These are phyloP conservation scores for Bryum argenteum DNA, from an alignment of 225 moss, liverwort and hornwort genomes.

Conservation along the genomic window DNA sequence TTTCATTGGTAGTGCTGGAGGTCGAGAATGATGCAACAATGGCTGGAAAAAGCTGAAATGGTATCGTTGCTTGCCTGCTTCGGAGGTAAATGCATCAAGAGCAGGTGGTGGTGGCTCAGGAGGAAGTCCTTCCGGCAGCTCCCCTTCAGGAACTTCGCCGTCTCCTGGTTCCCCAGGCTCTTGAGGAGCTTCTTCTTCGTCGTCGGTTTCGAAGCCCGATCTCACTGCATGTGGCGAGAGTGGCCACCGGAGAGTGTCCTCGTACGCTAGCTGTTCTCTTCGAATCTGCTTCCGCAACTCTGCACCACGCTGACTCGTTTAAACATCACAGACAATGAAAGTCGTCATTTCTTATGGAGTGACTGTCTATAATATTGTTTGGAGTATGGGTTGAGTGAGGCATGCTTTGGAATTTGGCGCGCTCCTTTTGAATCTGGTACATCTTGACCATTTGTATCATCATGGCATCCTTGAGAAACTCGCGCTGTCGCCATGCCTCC, in stretches of 20 bases:
- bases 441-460: constrained; percentile 41
- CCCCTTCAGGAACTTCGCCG: constrained; percentile 13
- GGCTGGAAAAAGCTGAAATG: not conserved
- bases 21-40: too few relatives aligned
- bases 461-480: constrained; percentile 57
- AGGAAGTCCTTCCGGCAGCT: constrained; percentile 24
- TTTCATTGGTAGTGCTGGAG: too few relatives aligned
- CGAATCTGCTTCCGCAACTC: constrained; percentile 59
- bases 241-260: constrained; percentile 34
- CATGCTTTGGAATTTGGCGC: constrained; percentile 50
- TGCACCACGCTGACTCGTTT: not conserved
- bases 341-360: too few relatives aligned
- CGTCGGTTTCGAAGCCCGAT: constrained; percentile 27
- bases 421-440: constrained; percentile 39
- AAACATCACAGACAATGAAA: not conserved
- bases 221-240: constrained; percentile 40
- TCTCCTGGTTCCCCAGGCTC: constrained; percentile 8
- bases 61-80: not conserved
- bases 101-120: not conserved
- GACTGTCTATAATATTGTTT: too few relatives aligned
- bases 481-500: constrained; percentile 49
- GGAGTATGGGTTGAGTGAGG: constrained; percentile 1
- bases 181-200: not conserved
- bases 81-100: constrained; percentile 21
- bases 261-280: constrained; percentile 39